Base-by-base conservation (phyloP, 345 rosid species). In the Sisymbrium irio region DNA sequence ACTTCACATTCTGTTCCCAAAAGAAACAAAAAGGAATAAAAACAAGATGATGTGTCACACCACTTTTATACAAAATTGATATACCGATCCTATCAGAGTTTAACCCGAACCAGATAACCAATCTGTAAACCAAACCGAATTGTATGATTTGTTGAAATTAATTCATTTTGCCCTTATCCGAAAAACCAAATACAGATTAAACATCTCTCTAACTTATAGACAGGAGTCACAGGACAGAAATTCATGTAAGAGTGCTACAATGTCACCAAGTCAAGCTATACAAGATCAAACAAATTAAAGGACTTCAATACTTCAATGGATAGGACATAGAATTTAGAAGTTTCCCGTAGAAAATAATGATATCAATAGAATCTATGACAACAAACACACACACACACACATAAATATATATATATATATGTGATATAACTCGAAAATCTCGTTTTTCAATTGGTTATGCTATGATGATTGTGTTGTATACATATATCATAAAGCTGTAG, bases 1-100 rank as follows among this genome's bases (percentile, higher is more conserved):
- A 86, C 87, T 2, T 89, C 80, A 77, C 96, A 89, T 67, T 76
- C 92, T 85, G 82, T 55, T 6, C 44, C 14, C 19, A 27, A 15
- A 53, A 37, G 22, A 35, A 27, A 9, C 7, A 59, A 66, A 35
- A 49, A 19, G 3, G 14, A 50, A 12, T 22, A 36, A 36, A 25
- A 9, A 54, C 39, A 46, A 46, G 5, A 37, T 18, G 13, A 6
- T 42, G 65, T 61, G 32, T 50, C 58, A 67, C 60, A 51, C 27
- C 40, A 8, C 39, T 36, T 32, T 50, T 50, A 2, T 25, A 33
- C 36, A 33, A 33, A 33, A 1, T 33, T 33, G 39, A 53, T 19
- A 35, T 30, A 32, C 67, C 7, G 6, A 61, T 9, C 65, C 36
- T 0, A 40, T 14, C 8, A 22, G 14, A 40, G 1, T 32, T 32